These are phyloP conservation scores for Phytopythium mirpurense DNA, from an alignment of 352 stramenopile species.

Conservation along the genomic window DNA sequence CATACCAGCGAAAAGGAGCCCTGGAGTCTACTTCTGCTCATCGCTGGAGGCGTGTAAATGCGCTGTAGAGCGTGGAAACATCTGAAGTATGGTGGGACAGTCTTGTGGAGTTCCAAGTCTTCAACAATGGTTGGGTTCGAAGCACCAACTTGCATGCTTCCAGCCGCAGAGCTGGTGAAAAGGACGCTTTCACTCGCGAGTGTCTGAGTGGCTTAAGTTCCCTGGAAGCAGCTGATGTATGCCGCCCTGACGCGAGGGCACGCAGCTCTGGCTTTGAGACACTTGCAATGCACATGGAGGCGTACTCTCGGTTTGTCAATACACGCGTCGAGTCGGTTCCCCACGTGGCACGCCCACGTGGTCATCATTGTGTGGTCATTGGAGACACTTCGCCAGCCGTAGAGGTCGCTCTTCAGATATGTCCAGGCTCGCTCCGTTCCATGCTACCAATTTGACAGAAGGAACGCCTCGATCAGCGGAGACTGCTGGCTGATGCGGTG, in stretches of 20 bases:
- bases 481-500: neutral
- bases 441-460: no score
- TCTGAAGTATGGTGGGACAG: no score
- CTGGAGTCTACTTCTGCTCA: conserved; percentile 1
- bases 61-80: no score
- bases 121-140: neutral
- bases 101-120: no score
- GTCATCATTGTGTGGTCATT: conserved; percentile 2
- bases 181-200: neutral
- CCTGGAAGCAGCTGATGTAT: neutral
- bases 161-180: neutral
- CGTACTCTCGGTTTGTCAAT: neutral
- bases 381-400: neutral
- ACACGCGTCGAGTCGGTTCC: conserved; percentile 4
- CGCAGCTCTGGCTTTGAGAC: neutral
- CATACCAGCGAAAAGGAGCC: neutral
- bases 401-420: neutral
- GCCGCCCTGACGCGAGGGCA: neutral
- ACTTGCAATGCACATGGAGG: neutral
- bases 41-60: neutral
- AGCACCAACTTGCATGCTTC: neutral
- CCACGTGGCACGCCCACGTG: conserved; percentile 3
- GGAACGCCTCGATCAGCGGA: conserved; percentile 4
- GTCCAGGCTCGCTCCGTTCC: neutral
- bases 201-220: neutral